These are phyloP conservation scores for Bryoerythrophyllum caledonicum DNA, from an alignment of 225 moss, liverwort and hornwort genomes.

Conservation along the genomic window DNA sequence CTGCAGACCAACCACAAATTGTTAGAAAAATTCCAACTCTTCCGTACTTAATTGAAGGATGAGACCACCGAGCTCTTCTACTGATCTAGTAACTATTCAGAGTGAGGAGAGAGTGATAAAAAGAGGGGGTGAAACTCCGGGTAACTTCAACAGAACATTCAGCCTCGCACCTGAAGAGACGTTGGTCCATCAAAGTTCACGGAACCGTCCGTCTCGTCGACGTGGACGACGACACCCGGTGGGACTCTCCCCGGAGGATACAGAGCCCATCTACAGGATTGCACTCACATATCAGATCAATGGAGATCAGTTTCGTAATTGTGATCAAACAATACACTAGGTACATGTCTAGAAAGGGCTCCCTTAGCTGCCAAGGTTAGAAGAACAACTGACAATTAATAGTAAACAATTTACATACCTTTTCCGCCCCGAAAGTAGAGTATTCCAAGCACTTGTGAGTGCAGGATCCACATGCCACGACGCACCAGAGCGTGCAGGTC, in stretches of 20 bases:
- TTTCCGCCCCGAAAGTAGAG: conserved; percentile 89
- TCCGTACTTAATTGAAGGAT: too few relatives aligned
- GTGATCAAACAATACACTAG: too few relatives aligned
- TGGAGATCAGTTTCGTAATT: too few relatives aligned
- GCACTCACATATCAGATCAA: conserved; percentile 16
- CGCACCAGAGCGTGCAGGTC: conserved; percentile 94
- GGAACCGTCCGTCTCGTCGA: conserved; percentile 87
- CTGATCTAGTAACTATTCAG: too few relatives aligned
- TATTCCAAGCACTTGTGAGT: conserved; percentile 98
- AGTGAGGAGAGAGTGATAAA: too few relatives aligned
- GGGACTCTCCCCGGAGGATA: conserved; percentile 99
- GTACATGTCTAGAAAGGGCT: too few relatives aligned
- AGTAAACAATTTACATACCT: conserved; percentile 39
- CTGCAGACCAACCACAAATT: conserved; percentile 39
- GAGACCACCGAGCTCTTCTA: too few relatives aligned
- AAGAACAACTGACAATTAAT: too few relatives aligned
- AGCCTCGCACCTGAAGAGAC: conserved; percentile 82
- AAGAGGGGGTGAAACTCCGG: too few relatives aligned
- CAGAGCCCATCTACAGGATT: conserved; percentile 80
- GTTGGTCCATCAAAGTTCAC: conserved; percentile 92
- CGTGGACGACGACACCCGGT: conserved; percentile 78
- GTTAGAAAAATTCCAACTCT: conserved; percentile 4
- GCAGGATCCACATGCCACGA: conserved; percentile 99
- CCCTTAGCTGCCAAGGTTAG: too few relatives aligned
- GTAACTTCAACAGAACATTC: not conserved